Percentiles rank a stretch among this genome's conserved stretches.
Conservation (phyloP, 2,329 filamentous ascomycete genomes). For the Exophiala sideris region DNA sequence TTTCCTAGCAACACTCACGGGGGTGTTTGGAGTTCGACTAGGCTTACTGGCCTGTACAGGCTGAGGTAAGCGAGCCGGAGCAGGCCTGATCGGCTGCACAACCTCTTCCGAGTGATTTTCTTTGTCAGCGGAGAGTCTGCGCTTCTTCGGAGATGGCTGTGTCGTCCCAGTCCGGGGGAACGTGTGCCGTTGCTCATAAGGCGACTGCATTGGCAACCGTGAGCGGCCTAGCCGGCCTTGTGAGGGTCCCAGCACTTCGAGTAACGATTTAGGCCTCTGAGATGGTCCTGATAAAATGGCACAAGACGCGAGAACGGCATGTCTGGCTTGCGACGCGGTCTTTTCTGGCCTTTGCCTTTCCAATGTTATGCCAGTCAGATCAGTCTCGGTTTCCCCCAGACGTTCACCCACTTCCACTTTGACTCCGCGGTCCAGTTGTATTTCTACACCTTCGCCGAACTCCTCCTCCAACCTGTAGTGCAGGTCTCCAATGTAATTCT, state of each 20-base stretch:
- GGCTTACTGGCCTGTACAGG: slow-evolving; percentile 7
- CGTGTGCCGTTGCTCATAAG: slow-evolving; percentile 58
- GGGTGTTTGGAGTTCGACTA: background rate
- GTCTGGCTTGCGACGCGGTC: slow-evolving; percentile 28
- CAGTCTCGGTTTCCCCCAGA: slow-evolving; percentile 70
- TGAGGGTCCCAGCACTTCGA: slow-evolving; percentile 63
- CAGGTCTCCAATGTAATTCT: slow-evolving; percentile 78
- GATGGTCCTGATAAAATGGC: slow-evolving; percentile 44
- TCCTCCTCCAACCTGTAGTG: slow-evolving; percentile 70
- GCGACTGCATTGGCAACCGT: slow-evolving; percentile 56
- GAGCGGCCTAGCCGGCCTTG: slow-evolving; percentile 63
- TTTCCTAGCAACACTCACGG: slow-evolving; percentile 1
- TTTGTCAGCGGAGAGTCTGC: slow-evolving; percentile 27
- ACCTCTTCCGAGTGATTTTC: slow-evolving; percentile 9
- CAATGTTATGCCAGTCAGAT: slow-evolving; percentile 66
- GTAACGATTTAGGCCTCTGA: slow-evolving; percentile 56
- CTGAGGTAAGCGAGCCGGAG: slow-evolving; percentile 10
- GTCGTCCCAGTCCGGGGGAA: slow-evolving; percentile 8
- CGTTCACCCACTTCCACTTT: slow-evolving; percentile 78
- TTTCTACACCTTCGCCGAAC: slow-evolving; percentile 77
- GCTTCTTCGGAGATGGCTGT: slow-evolving; percentile 36
- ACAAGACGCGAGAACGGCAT: slow-evolving; percentile 31
- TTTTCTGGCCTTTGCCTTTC: slow-evolving; percentile 55
- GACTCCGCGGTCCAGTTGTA: slow-evolving; percentile 71
- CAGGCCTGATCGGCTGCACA: background rate